Evolutionary conservation across 179 eudicot species (phyloP), one percentile per base, ranked within the genome.

Genomic region (Beta corolliflora): DNA sequence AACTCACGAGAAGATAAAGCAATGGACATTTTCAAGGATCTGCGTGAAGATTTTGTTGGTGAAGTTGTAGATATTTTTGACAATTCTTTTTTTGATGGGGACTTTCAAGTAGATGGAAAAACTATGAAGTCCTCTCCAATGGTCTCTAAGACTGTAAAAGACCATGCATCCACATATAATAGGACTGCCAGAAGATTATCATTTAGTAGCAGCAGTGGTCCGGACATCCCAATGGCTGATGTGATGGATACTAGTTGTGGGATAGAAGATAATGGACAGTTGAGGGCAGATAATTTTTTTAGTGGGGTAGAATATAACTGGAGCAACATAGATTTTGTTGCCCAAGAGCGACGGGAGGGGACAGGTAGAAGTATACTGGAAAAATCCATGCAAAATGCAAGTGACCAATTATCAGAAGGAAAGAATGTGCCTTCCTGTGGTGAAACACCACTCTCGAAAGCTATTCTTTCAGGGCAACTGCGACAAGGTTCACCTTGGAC

Each of bases 401-500:
- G 73, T 61, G 77, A 67, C 64, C 76, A 70, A 75, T 77, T 86
- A 45, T 58, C 59, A 53, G 79, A 80, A 72, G 92, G 87, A 68
- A 89, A 85, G 59, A 82, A 79, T 81, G 72, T 77, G 46, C 80
- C 81, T 81, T 69, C 54, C 21, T 85, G 71, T 67, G 88, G 86
- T 65, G 88, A 90, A 84, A 90, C 98, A 75, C 89, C 97, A 23
- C 88, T 95, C 75, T 84, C 90, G 36, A 95, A 91, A 63, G 97
- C 97, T 74, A 82, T 92, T 75, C 86, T 82, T 44, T 90, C 92
- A 23, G 85, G 82, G 45, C 88, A 88, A 56, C 77, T 81, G 79
- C 93, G 84, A 73, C 88, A 88, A 83, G 98, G 97, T 50, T 97
- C 98, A 25, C 98, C 99, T 8, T 95, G 99, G 99, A 95, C 97